Evolutionary conservation across 306 rosid genomes (phyloP), one percentile per base, ranked within the genome.

Genomic region (Malus orientalis): DNA sequence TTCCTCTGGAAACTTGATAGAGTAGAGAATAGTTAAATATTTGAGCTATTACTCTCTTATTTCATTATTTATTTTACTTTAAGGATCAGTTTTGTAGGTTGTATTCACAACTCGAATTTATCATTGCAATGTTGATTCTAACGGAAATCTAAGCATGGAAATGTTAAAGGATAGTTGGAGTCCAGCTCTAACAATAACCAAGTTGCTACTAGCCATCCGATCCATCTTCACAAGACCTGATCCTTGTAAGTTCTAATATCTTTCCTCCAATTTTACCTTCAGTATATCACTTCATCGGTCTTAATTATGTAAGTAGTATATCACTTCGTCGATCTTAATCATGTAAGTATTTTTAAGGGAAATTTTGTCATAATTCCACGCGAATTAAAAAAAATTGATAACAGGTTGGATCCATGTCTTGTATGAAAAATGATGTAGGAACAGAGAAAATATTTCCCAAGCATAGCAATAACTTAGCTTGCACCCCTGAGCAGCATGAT

Each of bases 101-200:
- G 79, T 85, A 73, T 92, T 89, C 83, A 92, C 88, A 83, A 94
- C 97, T 68, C 91, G 98, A 69, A 88, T 94, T 74, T 94, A 86
- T 87, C 96, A 92, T 85, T 92, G 97, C 87, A 92, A 92, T 76
- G 91, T 94, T 18, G 95, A 84, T 76, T 71, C 88, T 62, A 45
- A 82, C 14, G 97, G 97, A 33, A 83, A 77, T 75, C 85, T 86
- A 51, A 89, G 87, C 79, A 62, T 92, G 83, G 89, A 89, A 70
- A 88, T 92, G 54, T 83, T 94, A 76, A 90, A 86, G 85, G 98
- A 89, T 84, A 86, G 81, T 75, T 94, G 98, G 98, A 94, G 97
- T 88, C 98, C 98, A 54, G 98, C 97, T 32, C 85, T 88, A 63
- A 92, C 97, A 44, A 90, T 92, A 59, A 85, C 92, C 8, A 90